These are phyloP conservation scores for Castanea mollissima DNA, from an alignment of 306 rosid genomes.

Conservation along the genomic window DNA sequence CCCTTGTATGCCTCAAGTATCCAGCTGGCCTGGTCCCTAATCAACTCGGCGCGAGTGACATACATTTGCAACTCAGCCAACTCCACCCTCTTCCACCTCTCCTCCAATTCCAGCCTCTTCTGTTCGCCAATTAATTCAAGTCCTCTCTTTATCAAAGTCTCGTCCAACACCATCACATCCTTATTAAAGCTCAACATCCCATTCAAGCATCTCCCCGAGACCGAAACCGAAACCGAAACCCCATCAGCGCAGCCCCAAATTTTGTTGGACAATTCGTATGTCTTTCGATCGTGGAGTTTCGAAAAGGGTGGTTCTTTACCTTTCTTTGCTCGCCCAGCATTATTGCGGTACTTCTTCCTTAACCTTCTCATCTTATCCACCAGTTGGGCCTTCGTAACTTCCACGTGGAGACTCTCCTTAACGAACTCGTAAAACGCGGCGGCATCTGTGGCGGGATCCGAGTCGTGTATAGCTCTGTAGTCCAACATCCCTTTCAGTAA, in stretches of 20 bases:
- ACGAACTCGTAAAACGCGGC: conserved; percentile 43
- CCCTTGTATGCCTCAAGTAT: conserved; percentile 35
- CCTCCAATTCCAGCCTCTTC: conserved; percentile 45
- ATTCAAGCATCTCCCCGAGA: neutral
- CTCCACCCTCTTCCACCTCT: conserved; percentile 45
- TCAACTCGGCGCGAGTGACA: conserved; percentile 27
- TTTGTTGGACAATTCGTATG: conserved; percentile 48
- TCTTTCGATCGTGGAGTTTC: conserved; percentile 39
- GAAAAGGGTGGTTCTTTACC: conserved; percentile 22
- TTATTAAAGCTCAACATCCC: conserved; percentile 25
- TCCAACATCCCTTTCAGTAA: conserved; percentile 49
- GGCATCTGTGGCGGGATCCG: conserved; percentile 27
- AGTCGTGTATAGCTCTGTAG: conserved; percentile 24
- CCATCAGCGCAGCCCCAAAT: conserved; percentile 41
- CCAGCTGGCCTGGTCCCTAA: conserved; percentile 33
- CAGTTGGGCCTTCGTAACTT: conserved; percentile 38
- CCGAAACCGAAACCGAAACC: neutral
- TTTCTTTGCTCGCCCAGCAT: conserved; percentile 25
- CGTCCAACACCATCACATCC: conserved; percentile 25
- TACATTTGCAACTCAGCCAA: conserved; percentile 47
- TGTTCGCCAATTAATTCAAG: conserved; percentile 33
- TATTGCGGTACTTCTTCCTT: conserved; percentile 49
- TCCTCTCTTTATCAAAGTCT: conserved; percentile 35
- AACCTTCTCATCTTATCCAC: conserved; percentile 49
- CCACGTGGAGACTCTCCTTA: conserved; percentile 40